Evolutionary conservation across 2,329 filamentous ascomycete genomes (phyloP), one percentile per base, ranked within the genome.

Genomic region (Fusarium nelsonii): DNA sequence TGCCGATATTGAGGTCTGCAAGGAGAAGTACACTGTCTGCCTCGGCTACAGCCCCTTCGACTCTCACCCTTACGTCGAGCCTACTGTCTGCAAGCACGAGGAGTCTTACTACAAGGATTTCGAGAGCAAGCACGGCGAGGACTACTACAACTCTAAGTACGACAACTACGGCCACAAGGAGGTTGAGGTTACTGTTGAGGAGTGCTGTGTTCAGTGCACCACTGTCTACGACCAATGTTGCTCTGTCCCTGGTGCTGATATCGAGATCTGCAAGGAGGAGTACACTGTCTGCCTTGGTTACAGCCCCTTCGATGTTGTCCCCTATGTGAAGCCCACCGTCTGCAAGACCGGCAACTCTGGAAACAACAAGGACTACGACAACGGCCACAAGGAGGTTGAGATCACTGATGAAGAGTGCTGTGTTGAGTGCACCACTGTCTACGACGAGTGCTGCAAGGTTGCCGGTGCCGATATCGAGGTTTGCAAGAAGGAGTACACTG

Each of bases 181-280:
- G 23, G 23, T 23, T 6, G 23, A 23, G 23, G 56, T 40, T 50
- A 23, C 45, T 15, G 61, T 59, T 40, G 65, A 68, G 46, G 65
- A 69, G 33, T 68, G 65, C 60, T 68, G 64, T 30, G 45, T 61
- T 10, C 45, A 55, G 37, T 68, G 65, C 54, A 68, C 65, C 3
- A 65, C 50, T 50, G 46, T 59, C 49, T 68, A 68, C 50, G 52
- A 65, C 12, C 50, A 54, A 18, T 68, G 65, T 54, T 68, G 65
- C n/a, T 37, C 51, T 14, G 32, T 50, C 32, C 36, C 50, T 4
- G 63, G 65, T 9, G 45, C 43, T 18, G 50, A 65, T n/a, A 56
- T 68, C 6, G 60, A 61, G 36, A 28, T 44, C 39, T 69, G 65
- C 51, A 65, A 69, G 65, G 32, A 23, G 6, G 41, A 59, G 34